Evolutionary conservation across 1,284 basidiomycete genomes (phyloP).

Genomic region (Ceratobasidium sp.): DNA sequence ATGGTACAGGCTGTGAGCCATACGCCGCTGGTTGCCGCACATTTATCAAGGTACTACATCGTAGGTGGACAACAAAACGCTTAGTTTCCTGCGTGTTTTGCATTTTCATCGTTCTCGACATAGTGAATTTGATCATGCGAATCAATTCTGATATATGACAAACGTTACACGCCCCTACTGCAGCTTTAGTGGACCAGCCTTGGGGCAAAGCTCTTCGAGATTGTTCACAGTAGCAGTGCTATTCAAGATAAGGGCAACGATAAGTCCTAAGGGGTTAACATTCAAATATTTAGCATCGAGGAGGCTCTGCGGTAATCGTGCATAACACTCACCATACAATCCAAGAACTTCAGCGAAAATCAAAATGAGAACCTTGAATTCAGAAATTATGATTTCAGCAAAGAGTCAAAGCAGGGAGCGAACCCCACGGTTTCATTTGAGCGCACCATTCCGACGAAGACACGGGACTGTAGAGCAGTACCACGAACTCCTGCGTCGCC

Average conservation of each 20-base stretch:
- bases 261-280: conserved; percentile 65
- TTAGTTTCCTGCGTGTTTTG: too few relatives aligned
- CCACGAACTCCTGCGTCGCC: conserved; percentile 94
- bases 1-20: too few relatives aligned
- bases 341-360: conserved; percentile 83
- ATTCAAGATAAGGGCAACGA: conserved; percentile 92
- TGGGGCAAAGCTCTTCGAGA: too few relatives aligned
- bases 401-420: neutral
- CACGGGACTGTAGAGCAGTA: conserved; percentile 89
- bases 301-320: neutral
- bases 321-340: conserved; percentile 65
- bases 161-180: neutral
- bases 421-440: too few relatives aligned
- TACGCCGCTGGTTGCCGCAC: too few relatives aligned
- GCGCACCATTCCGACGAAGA: conserved; percentile 87
- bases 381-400: neutral
- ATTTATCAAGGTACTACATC: neutral
- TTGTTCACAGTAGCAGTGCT: conserved; percentile 53
- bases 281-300: conserved; percentile 22
- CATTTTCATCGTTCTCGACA: neutral
- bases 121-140: neutral
- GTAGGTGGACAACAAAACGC: neutral
- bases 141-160: neutral
- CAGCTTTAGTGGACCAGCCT: too few relatives aligned
- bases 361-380: conserved; percentile 69